Base-by-base conservation (phyloP, 768 basidiomycete genomes). In the Gyrodon lividus region DNA sequence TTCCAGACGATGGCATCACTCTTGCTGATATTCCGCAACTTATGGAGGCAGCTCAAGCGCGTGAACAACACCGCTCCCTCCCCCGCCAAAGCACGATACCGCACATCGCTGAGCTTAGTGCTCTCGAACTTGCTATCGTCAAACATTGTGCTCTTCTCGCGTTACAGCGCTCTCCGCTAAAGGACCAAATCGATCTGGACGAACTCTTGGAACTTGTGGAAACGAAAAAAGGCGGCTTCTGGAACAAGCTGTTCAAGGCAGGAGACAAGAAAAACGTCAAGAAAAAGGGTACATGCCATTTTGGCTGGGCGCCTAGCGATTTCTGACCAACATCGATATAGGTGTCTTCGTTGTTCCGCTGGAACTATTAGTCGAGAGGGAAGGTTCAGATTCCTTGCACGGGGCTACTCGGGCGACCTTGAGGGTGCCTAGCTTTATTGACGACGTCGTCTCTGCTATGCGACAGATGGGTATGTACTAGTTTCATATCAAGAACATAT, bases 361-460 rank as follows among this genome's bases (percentile, higher is more conserved):
- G 53, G 97, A 99, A 59, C 74, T 93, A 24, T 75, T 99, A 39
- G 96, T 96, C 23, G 95, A 98, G 58, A 80, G 87, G 57, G 93
- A 96, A 67, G 96, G 97, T 6, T 86, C 90, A n/a, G 97, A 99
- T 72, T 97, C 96, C 17, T 72, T 93, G 57, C 83, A 91, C 46
- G 97, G 96, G 17, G 90, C 92, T 20, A 91, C 93, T 6, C 81
- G 89, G 31, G 84, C 82, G 31, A 82, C 92, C 6, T 64, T 99
- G 56, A 79, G 92, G 59, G 87, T 99, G 19, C 97, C 97, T 13
- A 98, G 92, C 69, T 98, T 99, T 67, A 91, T 99, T 51, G 97
- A 99, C 67, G 97, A 99, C 64, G 92, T 97, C 52, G 84, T 99
- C 41, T 96, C 93, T 45, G 94, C 97, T 10, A 98, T 99, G 97